phyloP scores from a whole-genome alignment of 805 yeast species.

The Starmerella powellii region DNA sequence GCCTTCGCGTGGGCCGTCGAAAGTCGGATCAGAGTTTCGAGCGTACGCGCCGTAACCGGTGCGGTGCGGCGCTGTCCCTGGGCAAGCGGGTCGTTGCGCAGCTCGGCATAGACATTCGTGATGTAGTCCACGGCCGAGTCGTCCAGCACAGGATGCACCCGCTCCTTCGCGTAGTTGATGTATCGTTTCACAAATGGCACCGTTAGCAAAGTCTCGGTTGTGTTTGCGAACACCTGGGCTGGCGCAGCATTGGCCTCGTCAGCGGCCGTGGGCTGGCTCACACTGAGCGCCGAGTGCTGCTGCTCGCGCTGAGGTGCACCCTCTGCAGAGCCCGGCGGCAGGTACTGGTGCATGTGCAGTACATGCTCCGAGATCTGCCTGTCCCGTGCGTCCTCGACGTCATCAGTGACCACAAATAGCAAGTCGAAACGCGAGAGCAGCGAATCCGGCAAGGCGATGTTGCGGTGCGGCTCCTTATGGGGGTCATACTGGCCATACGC shows the following conservation, averaged over 20 bases:
- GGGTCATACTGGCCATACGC: constrained; percentile 93
- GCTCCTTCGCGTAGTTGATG: constrained; percentile 83
- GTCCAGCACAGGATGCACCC: constrained; percentile 70
- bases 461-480: constrained; percentile 90
- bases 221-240: constrained; percentile 42
- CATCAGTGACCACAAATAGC: constrained; percentile 90
- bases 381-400: constrained; percentile 72
- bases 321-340: constrained; percentile 77
- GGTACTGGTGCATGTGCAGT: constrained; percentile 77
- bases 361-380: constrained; percentile 89
- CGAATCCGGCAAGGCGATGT: constrained; percentile 94
- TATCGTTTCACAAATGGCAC: constrained; percentile 84
- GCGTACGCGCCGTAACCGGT: constrained; percentile 96
- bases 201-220: constrained; percentile 42
- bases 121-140: constrained; percentile 68
- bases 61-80: constrained; percentile 49
- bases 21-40: constrained; percentile 88
- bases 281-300: constrained; percentile 57
- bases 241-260: constrained; percentile 24
- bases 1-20: constrained; percentile 95
- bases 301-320: constrained; percentile 89
- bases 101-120: constrained; percentile 63
- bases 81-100: constrained; percentile 59
- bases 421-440: constrained; percentile 92
- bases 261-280: constrained; percentile 46